Evolutionary conservation across 202 grass and related monocot genomes (phyloP), one percentile per base, ranked within the genome.

Genomic region (Eragrostis tef): DNA sequence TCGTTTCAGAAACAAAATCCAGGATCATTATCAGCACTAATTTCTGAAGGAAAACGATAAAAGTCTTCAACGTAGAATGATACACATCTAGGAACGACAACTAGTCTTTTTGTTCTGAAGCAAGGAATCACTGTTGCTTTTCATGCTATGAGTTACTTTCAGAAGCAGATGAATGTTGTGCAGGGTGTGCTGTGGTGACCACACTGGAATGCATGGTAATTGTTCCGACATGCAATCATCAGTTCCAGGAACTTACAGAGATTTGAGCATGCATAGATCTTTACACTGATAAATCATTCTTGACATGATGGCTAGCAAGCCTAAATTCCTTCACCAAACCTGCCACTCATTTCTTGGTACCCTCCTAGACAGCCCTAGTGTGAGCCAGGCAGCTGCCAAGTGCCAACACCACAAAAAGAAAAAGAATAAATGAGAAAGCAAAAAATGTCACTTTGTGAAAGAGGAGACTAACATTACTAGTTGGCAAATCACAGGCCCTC

Each of bases 301-400:
- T 45, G 43, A 9, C 49, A 70, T 87, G 19, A 72, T 56, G 78
- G 27, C 27, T 73, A 58, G 31, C 20, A 25, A 82, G 50, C 50
- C 51, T 67, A 67, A 71, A 73, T 41, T 14, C 22, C 45, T 85
- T 67, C 78, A 86, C 66, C 83, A 73, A 68, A 73, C 73, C 73
- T 51, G 49, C 78, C 48, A 81, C 72, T 67, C 73, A 82, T 36
- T 49, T 39, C 44, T 57, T 85, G 52, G 26, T 64, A 47, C 20
- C 64, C 64, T 26, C 15, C 46, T 58, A 48, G 58, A 64, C 61
- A 75, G 44, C 20, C 77, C 24, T 73, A 78, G 72, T 67, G 83
- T 86, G 58, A 82, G 78, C 57, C 78, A 61, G 50, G 59, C 49
- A 82, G 58, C 77, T 75, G 63, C 75, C 59, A 77, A 29, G 70